Base-by-base conservation (phyloP, 1,284 basidiomycete species). In the Peniophora sp. region DNA sequence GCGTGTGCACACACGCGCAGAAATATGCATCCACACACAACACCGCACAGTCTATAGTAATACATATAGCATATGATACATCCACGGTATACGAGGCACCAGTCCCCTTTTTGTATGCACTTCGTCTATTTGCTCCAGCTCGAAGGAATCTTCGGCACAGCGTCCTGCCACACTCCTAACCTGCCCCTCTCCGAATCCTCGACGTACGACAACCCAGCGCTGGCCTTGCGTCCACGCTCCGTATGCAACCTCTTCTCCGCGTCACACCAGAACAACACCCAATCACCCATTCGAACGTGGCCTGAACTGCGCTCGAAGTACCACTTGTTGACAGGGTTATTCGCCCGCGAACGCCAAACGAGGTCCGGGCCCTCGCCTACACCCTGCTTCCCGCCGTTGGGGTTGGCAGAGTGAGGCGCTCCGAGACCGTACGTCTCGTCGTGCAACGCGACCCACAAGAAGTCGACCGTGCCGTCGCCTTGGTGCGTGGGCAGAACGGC, bases 321-420 rank as follows among this genome's bases (percentile, higher is more conserved):
- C 97, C 97, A 99, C 68, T 95, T 96, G 70, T 99, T 99, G 51
- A 99, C 85, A 0, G 94, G 94, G 66, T 99, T 99, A 68, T 96
- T 80, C 10, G 85, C 78, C 51, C 97, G 79, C 61, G 85, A 89
- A 54, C 97, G 83, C 96, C 96, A 99, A 24, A 99, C 92, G 51
- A 99, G 78, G 66, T 99, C 96, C 41, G 85, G 76, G n/a, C 94
- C 94, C 62, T 85, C 79, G 24, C 96, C 97, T 54, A 83, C 76
- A 39, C 96, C 97, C 50, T 85, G 81, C 59, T 90, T 84, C 10
- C 94, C 94, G 3, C 96, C 96, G 55, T 94, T 93, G 24, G 95
- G 91, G 67, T 99, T 99, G 55, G 92, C 86, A 50, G 97, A 93
- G 68, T 91, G 95, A 12, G 91, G 84, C 52, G 95, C 78, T 6